A percentile compares a stretch with the other conserved stretches of the same genome.
phyloP scores from a whole-genome alignment of 2,329 filamentous ascomycete species.

The Fusarium multiceps region DNA sequence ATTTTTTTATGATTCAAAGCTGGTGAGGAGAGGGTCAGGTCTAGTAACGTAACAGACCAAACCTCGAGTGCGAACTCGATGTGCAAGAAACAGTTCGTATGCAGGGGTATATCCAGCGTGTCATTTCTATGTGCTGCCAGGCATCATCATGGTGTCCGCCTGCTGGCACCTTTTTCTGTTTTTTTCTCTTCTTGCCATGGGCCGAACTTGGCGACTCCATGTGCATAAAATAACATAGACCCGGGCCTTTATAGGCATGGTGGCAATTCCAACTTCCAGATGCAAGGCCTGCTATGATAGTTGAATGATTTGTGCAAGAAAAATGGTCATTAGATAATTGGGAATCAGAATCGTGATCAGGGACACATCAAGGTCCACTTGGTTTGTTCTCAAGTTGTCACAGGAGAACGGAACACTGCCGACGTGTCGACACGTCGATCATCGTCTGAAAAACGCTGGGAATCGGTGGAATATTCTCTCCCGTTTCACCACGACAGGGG shows the following conservation, averaged over 20 bases:
- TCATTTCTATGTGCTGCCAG: slow-evolving; percentile 47
- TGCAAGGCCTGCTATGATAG: slow-evolving; percentile 47
- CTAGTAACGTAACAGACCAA: slow-evolving; percentile 46
- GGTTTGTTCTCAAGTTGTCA: slow-evolving; percentile 15
- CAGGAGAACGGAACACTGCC: slow-evolving; percentile 27
- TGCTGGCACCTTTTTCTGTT: slow-evolving; percentile 36
- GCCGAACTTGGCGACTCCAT: slow-evolving; percentile 37
- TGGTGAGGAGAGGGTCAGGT: slow-evolving; percentile 42
- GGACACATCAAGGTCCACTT: slow-evolving; percentile 23
- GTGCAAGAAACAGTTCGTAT: slow-evolving; percentile 46
- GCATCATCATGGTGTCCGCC: slow-evolving; percentile 41
- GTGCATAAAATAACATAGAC: slow-evolving; percentile 34
- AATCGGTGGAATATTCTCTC: slow-evolving; percentile 26
- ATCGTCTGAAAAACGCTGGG: slow-evolving; percentile 37
- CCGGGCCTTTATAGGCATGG: slow-evolving; percentile 36
- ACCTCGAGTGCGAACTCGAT: slow-evolving; percentile 43
- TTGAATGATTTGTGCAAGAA: slow-evolving; percentile 41
- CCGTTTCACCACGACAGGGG: slow-evolving; percentile 11
- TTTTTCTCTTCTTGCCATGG: slow-evolving; percentile 28
- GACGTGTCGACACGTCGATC: slow-evolving; percentile 7
- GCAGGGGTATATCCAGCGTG: slow-evolving; percentile 48
- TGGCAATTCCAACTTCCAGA: slow-evolving; percentile 43
- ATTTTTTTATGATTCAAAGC: slow-evolving; percentile 45
- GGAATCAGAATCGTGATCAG: slow-evolving; percentile 33
- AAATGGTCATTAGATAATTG: slow-evolving; percentile 46